Base-by-base conservation (phyloP, 768 basidiomycete genomes). In the Lentinus tigrinus region DNA sequence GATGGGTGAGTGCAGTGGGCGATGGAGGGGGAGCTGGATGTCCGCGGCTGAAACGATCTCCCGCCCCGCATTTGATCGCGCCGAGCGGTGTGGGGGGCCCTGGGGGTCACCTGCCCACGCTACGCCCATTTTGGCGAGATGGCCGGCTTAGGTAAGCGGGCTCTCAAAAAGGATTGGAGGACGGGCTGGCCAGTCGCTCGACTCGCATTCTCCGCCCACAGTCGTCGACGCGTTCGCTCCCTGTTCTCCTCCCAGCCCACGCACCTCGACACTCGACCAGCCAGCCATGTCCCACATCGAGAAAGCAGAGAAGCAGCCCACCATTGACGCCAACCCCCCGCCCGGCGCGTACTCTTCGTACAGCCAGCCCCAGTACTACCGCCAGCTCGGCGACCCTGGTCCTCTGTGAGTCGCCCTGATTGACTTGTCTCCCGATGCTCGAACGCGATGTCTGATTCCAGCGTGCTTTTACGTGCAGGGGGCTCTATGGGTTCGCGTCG, bases 401-500 rank as follows among this genome's bases (percentile, higher is more conserved):
- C 72, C 83, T 21, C 79, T 86, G 80, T 83, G 78, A 67, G 37
- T n/a, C n/a, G n/a, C n/a, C n/a, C n/a, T n/a, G n/a, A n/a, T n/a
- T 58, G 55, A 11, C 44, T 56, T 50, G 46, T 14, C 36, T 42
- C 17, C 62, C 49, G 17, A 47, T 47, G 27, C 55, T 27, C 37
- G 3, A 57, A 21, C 24, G 34, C 17, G 43, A 36, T 23, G 31
- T 11, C 26, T 26, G 53, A 31, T 66, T 23, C 57, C 60, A 48
- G 1, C n/a, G 37, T 17, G 17, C 60, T n/a, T 56, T 63, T 17
- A 38, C 1, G 24, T 55, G 0, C 66, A 90, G 89, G 28, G 91
- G 92, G 21, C 77, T 93, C 38, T 88, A 89, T 70, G 86, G 88
- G 38, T 93, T 93, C 75, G 91, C 92, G 19, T 87, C 88, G 3